Evolutionary conservation across 495 filamentous ascomycete species (phyloP).

Genomic region (Saxophila tyrrhenica): DNA sequence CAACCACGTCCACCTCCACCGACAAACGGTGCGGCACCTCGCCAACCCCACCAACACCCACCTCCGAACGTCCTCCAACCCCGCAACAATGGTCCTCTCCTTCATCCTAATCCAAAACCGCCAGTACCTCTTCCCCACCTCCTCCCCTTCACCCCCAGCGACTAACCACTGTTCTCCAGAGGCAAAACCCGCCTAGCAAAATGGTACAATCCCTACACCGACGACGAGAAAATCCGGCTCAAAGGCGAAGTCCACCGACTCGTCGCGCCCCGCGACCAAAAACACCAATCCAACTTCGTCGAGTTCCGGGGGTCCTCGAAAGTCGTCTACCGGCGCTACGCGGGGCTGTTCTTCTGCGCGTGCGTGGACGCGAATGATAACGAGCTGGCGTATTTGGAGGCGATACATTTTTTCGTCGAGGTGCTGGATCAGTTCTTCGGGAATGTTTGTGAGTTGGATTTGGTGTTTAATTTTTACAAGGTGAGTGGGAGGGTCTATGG

Average conservation of each 20-base stretch:
- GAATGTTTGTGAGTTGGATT: slow-evolving; percentile 96
- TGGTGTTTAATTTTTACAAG: slow-evolving; percentile 98
- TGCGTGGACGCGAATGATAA: slow-evolving; percentile 99
- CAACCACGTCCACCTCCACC: too few species aligned
- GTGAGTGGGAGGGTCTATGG: too few species aligned
- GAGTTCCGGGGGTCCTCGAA: slow-evolving; percentile 77
- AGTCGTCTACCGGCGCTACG: slow-evolving; percentile 93
- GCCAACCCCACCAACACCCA: background rate
- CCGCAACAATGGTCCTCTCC: slow-evolving; percentile 61
- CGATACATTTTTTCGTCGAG: slow-evolving; percentile 98
- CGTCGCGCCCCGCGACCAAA: slow-evolving; percentile 93
- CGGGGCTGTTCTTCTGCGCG: slow-evolving; percentile 95
- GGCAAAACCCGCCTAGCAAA: slow-evolving; percentile 97
- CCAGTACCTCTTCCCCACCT: slow-evolving; percentile 53
- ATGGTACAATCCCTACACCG: slow-evolving; percentile 97
- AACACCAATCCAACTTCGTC: slow-evolving; percentile 99
- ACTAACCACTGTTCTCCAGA: slow-evolving; percentile 37
- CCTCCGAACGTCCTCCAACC: background rate
- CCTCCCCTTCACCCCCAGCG: background rate
- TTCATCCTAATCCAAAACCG: slow-evolving; percentile 96
- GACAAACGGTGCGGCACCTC: background rate
- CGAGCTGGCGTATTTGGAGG: slow-evolving; percentile 92
- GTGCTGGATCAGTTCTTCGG: slow-evolving; percentile 97
- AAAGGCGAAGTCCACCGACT: slow-evolving; percentile 86
- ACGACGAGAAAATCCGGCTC: slow-evolving; percentile 92